Base-by-base conservation (phyloP, 345 rosid species). In the Aquilaria malaccensis region DNA sequence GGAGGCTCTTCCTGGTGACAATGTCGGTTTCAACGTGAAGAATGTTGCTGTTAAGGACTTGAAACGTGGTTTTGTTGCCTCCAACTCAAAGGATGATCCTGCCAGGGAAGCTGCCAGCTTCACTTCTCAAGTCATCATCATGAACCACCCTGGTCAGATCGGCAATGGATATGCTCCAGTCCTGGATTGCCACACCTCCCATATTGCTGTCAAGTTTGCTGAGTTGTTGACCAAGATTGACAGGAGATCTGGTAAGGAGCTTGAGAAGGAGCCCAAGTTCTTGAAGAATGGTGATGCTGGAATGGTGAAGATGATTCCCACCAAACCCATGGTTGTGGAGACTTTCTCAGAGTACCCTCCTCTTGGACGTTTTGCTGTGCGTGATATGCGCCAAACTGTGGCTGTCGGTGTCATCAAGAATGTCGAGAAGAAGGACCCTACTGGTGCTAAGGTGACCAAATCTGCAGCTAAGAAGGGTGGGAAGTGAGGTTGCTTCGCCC, bases 221-320 rank as follows among this genome's bases (percentile, higher is more conserved):
- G 72, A 68, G 61, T 9, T 68, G 6, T 14, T 68, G 57, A 68
- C 72, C 45, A 68, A 68, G 67, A 68, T 68, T 32, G 67, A 68
- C 47, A 55, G 72, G 29, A 32, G 72, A 55, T 68, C 72, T n/a
- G 72, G 72, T 7, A 61, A 68, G 45, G 71, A 68, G 61, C 60
- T 68, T 12, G 71, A 68, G 71, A 68, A 68, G 66, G 71, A 68
- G 32, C 71, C 71, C 30, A 68, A 68, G 3, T 68, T 68, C 67
- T 56, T 68, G 67, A 68, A 68, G 50, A 68, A 68, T 15, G 72
- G 72, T 56, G 72, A 68, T 56, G 72, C 72, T 55, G 72, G 72
- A n/a, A 10, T 61, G 15, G 60, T 68, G 13, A 68, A 68, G 72
- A 68, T 68, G 67, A 2, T 61, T 62, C 72, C 67, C 31, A 61